phyloP scores from a whole-genome alignment of 1,284 basidiomycete genomes.

The Singerocomus inundabilis region DNA sequence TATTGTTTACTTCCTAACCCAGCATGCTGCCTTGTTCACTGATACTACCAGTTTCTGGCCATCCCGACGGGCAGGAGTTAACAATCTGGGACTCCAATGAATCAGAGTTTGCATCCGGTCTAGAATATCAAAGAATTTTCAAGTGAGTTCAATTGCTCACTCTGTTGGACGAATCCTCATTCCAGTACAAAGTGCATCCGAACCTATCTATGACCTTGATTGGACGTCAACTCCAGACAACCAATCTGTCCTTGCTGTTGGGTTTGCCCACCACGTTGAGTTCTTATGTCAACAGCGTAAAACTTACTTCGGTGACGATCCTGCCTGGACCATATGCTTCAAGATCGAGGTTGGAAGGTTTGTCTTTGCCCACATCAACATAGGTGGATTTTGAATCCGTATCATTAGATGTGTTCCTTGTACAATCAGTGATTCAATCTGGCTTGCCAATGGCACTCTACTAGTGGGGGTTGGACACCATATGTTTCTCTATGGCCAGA shows the following conservation, averaged over 20 bases:
- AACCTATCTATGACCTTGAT: conserved; percentile 77
- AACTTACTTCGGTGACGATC: conserved; percentile 82
- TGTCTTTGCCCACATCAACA: conserved; percentile 5
- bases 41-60: conserved; percentile 48
- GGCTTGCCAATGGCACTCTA: conserved; percentile 79
- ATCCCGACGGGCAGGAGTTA: conserved; percentile 65
- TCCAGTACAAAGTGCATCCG: conserved; percentile 30
- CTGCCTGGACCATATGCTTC: conserved; percentile 77
- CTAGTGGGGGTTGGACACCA: conserved; percentile 77
- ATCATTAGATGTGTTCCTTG: conserved; percentile 65
- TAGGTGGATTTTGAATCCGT: conserved; percentile 1
- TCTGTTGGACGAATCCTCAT: background rate
- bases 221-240: conserved; percentile 90
- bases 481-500: conserved; percentile 68
- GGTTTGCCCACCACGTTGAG: conserved; percentile 74
- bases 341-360: conserved; percentile 72
- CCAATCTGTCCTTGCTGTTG: conserved; percentile 87
- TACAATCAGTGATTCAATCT: conserved; percentile 82
- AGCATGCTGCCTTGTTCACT: conserved; percentile 6
- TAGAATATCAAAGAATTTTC: conserved; percentile 69
- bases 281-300: conserved; percentile 86
- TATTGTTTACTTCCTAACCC: conserved; percentile 29
- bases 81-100: conserved; percentile 94
- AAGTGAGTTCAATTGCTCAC: conserved; percentile 43
- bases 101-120: conserved; percentile 89